A percentile compares a stretch with the other conserved stretches of the same genome.
Conservation (phyloP, 108 stramenopile genomes). For the Discostella stelligeroides region DNA sequence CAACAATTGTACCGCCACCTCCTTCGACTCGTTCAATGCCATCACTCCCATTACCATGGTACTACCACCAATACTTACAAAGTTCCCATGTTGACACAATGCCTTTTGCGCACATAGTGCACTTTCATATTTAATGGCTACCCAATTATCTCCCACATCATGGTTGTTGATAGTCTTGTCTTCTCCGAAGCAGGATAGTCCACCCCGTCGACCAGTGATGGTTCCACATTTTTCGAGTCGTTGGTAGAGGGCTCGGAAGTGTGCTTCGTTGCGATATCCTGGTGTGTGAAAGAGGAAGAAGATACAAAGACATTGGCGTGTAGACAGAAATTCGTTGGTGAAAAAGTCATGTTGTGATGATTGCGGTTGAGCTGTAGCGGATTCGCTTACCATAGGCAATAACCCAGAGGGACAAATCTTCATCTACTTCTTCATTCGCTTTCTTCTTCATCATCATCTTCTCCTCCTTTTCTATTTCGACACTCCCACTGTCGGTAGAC, state of each 20-base stretch:
- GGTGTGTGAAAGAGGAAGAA: background rate
- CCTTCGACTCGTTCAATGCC: slow-evolving; percentile 17
- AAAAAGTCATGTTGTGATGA: background rate
- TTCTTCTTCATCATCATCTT: no score
- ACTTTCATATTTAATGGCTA: slow-evolving; percentile 29
- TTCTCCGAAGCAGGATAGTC: slow-evolving; percentile 8
- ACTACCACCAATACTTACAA: slow-evolving; percentile 26
- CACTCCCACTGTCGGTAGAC: background rate
- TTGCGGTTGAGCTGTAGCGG: no score
- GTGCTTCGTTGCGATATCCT: slow-evolving; percentile 32
- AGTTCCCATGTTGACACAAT: slow-evolving; percentile 25
- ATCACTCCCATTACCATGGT: slow-evolving; percentile 24
- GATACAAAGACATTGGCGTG: background rate
- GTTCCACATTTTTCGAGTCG: slow-evolving; percentile 18
- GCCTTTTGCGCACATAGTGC: slow-evolving; percentile 29
- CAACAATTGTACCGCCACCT: slow-evolving; percentile 8
- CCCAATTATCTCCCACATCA: slow-evolving; percentile 25
- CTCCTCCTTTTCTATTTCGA: no score
- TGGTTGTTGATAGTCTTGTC: background rate
- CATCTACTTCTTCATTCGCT: background rate
- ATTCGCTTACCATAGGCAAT: slow-evolving; percentile 20
- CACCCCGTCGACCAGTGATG: slow-evolving; percentile 28
- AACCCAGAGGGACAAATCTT: slow-evolving; percentile 34
- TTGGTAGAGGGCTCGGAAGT: slow-evolving; percentile 28
- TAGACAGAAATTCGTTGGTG: background rate